Conservation (phyloP, 2,329 filamentous ascomycete genomes). For the Exserohilum rostratum region DNA sequence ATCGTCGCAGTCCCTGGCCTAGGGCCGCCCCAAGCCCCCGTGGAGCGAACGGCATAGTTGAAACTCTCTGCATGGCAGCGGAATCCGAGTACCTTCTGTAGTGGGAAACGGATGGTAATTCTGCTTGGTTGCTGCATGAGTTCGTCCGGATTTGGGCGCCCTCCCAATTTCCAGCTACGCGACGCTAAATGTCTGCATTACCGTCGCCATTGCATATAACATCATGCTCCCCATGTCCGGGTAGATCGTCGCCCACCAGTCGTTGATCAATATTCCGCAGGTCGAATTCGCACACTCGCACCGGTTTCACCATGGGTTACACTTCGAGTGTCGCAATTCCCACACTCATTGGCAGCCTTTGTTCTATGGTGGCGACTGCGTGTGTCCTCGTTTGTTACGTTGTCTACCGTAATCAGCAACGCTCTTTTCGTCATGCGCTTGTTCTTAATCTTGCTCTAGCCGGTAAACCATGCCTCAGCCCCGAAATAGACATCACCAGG, state of each 20-base stretch:
- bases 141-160: background rate
- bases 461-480: conserved; percentile 10
- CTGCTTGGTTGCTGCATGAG: background rate
- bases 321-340: conserved; percentile 17
- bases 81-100: background rate
- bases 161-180: background rate
- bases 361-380: conserved; percentile 23
- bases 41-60: background rate
- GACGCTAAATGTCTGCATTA: background rate
- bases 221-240: background rate
- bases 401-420: conserved; percentile 21
- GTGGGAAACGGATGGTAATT: background rate
- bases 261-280: background rate
- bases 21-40: background rate
- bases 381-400: conserved; percentile 28
- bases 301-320: conserved; percentile 5
- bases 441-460: conserved; percentile 33
- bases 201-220: background rate
- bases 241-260: background rate
- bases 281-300: background rate
- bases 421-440: conserved; percentile 30
- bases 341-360: conserved; percentile 29
- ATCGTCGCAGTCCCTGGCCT: background rate
- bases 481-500: background rate
- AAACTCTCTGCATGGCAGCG: background rate